phyloP scores from a whole-genome alignment of 2,329 filamentous ascomycete species.

The Rhynchosporium secalis region DNA sequence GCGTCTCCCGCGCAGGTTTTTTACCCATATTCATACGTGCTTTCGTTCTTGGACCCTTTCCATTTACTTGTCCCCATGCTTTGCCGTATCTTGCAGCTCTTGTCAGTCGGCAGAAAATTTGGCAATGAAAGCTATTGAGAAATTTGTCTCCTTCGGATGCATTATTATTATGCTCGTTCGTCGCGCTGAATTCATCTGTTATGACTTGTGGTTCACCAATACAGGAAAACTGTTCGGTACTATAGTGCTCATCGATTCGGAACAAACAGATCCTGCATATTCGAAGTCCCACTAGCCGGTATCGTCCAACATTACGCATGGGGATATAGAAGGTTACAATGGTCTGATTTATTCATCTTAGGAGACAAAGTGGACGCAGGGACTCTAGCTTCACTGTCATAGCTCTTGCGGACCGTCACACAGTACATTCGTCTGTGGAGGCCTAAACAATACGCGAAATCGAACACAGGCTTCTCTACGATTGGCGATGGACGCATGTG shows the following conservation, averaged over 20 bases:
- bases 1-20: too few relatives aligned
- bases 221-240: background rate
- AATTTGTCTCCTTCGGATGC: background rate
- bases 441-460: slow-evolving; percentile 33
- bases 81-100: background rate
- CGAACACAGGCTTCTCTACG: slow-evolving; percentile 33
- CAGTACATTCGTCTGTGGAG: slow-evolving; percentile 26
- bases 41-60: too few relatives aligned
- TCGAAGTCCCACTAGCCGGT: background rate
- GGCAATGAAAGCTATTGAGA: background rate
- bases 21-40: background rate
- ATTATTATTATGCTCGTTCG: background rate
- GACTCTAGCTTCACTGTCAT: slow-evolving; percentile 34
- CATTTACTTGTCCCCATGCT: too few relatives aligned
- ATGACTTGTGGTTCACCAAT: background rate
- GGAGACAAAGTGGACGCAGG: slow-evolving; percentile 26
- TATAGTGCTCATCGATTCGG: background rate
- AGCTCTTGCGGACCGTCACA: slow-evolving; percentile 20
- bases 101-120: background rate
- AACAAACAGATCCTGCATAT: background rate
- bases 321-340: background rate
- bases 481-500: slow-evolving; percentile 31
- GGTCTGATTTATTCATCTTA: slow-evolving; percentile 20
- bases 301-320: background rate
- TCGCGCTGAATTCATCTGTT: background rate